Evolutionary conservation across 2,329 filamentous ascomycete genomes (phyloP), one percentile per base, ranked within the genome.

Genomic region (Epichloe baconii): DNA sequence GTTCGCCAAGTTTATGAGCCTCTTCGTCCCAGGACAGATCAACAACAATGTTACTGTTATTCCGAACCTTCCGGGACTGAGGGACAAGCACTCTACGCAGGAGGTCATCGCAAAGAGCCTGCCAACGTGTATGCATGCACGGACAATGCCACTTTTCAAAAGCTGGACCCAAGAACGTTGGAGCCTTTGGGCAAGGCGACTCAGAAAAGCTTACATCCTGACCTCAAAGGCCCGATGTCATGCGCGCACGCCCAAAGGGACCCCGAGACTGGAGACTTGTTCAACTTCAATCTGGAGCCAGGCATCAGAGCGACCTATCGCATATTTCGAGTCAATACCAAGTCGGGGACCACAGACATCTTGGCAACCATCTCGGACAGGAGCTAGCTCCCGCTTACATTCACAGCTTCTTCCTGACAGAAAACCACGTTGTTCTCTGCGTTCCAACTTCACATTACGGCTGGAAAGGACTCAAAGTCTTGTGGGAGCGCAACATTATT

Each of bases 381-480:
- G 68, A 71, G 3, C 63, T 75, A 3, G 68, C 68, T 2, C 69
- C 84, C 0, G 82, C 86, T 0, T 94, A 93, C 59, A 79, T 94
- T n/a, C 88, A 94, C 67, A 91, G 86, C 8, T 76, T 91, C 58
- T 88, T 88, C 59, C 66, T 94, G 26, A 85, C 86, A 0, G 68
- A 79, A 15, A 79, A 82, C 58, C 85, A 83, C 59, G 79, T 90
- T 2, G 68, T 93, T 0, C 69, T 94, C 4, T 89, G 85, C 60
- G 68, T 93, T 1, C 89, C 85, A 58, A 80, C 79, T 15, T 75
- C 83, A 0, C 80, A 83, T 55, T 73, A 81, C 41, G 73, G 68
- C 2, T 71, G 68, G 57, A 69, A 67, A 10, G 87, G 86, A 0
- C 53, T 82, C 1, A 75, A 73, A 14, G 72, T 88, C 10, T 62